Evolutionary conservation across 768 basidiomycete species (phyloP), one percentile per base, ranked within the genome.

Genomic region (Cubamyces lactineus): DNA sequence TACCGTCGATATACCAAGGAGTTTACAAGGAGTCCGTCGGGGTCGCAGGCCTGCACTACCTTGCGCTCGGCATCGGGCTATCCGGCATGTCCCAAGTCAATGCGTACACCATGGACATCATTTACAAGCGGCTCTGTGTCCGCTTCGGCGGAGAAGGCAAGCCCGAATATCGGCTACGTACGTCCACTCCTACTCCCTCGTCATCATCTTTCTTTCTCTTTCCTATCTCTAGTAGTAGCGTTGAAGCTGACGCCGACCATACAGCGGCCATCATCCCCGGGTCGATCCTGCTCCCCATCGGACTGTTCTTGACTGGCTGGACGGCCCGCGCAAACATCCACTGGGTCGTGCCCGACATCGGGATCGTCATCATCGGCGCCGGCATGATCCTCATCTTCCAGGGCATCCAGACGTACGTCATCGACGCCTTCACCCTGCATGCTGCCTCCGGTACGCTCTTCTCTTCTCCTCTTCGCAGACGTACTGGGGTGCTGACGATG

Each of bases 341-440:
- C 61, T 94, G 91, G 92, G 84, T 92, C 53, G 86, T 76, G 0
- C 80, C 84, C 0, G 88, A 90, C 66, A 78, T 91, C 26, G 87
- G 87, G 1, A 82, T 86, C 38, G 78, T 75, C 0, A 70, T 84
- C 13, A 70, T 88, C 19, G 86, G 85, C 13, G 79, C 75, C 0
- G 86, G 86, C 0, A 71, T 83, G 39, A 86, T 89, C 55, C 73
- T 87, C 16, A 75, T 76, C 60, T 87, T 89, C 74, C 85, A 88
- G 67, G 67, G 77, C 0, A 84, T 86, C 15, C 86, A 88, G 66
- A 84, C 83, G 2, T 92, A 91, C 54, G 73, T 89, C 46, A 80
- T 92, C 28, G 87, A 89, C 64, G 74, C 82, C 0, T 90, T 88
- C 69, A 82, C 86, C 0, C 73, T 89, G 2, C 78, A 89, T 63